phyloP scores from a whole-genome alignment of 2,329 filamentous ascomycete species.

The Drechslera avenae region DNA sequence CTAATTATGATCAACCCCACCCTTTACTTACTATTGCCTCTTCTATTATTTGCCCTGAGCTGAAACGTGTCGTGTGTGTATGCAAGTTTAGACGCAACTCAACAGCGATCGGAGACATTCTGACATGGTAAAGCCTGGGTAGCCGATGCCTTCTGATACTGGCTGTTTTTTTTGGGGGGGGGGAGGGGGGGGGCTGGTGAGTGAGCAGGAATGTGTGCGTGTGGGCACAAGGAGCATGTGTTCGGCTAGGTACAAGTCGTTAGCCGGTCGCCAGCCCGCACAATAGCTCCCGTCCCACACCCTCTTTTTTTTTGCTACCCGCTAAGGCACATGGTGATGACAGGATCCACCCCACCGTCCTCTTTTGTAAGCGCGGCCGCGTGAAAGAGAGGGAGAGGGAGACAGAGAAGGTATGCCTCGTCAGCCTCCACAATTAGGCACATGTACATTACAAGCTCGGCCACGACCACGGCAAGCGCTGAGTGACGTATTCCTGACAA shows the following conservation, averaged over 20 bases:
- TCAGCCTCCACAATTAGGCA: slow-evolving; percentile 13
- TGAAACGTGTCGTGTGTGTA: slow-evolving; percentile 10
- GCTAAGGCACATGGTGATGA: slow-evolving; percentile 8
- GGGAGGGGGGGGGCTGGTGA: too few species aligned
- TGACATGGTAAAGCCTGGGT: too few species aligned
- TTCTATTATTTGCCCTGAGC: slow-evolving; percentile 1
- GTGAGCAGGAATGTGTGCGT: too few species aligned
- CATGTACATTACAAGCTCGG: slow-evolving; percentile 5
- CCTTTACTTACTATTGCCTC: background rate
- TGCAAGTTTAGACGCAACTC: background rate
- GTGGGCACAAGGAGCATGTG: background rate
- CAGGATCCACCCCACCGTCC: background rate
- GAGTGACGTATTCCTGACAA: slow-evolving; percentile 20
- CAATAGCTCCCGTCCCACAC: slow-evolving; percentile 14
- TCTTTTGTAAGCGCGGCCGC: slow-evolving; percentile 7
- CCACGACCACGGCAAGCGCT: slow-evolving; percentile 1
- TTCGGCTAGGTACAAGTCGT: background rate
- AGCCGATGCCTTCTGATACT: background rate
- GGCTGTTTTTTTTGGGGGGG: too few species aligned
- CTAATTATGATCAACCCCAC: slow-evolving; percentile 18
- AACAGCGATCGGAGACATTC: too few species aligned
- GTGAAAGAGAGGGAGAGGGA: too few species aligned
- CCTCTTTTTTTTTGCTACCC: slow-evolving; percentile 3
- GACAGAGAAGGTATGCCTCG: background rate
- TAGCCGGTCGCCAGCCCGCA: slow-evolving; percentile 3